Conservation (phyloP, 495 filamentous ascomycete species). For the Xylaria sp. region DNA sequence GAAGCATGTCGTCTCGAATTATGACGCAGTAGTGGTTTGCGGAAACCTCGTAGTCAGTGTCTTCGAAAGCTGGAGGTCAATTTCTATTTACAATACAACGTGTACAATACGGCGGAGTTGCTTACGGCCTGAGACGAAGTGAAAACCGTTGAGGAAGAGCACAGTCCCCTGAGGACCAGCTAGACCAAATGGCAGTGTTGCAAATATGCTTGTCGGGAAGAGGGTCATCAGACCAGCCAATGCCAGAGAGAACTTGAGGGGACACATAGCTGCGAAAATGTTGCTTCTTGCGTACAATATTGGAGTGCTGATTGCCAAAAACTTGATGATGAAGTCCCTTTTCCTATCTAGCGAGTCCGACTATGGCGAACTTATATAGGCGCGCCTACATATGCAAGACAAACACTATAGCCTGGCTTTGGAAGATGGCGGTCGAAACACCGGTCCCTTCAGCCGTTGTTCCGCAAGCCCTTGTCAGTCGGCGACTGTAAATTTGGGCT, state of each 20-base stretch:
- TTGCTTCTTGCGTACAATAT: background rate
- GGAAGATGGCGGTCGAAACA: background rate
- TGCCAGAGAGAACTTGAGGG: conserved; percentile 11
- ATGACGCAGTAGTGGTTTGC: conserved; percentile 50
- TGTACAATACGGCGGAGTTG: background rate
- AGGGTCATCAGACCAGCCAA: conserved; percentile 25
- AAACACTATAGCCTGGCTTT: background rate
- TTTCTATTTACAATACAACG: background rate
- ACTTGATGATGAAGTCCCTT: background rate
- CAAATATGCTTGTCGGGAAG: conserved; percentile 26
- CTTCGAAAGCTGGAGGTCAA: background rate
- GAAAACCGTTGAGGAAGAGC: conserved; percentile 50
- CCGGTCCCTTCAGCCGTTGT: background rate
- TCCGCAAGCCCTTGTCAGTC: background rate
- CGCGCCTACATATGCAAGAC: background rate
- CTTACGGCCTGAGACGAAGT: conserved; percentile 45
- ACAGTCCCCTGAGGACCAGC: conserved; percentile 40
- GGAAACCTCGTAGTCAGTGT: conserved; percentile 40
- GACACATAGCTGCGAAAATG: conserved; percentile 25
- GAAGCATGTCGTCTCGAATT: conserved; percentile 38
- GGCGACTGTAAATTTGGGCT: background rate
- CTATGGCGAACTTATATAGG: background rate
- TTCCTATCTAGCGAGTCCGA: background rate
- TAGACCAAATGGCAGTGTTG: conserved; percentile 38
- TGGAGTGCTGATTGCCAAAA: background rate